phyloP scores from a whole-genome alignment of 2,329 filamentous ascomycete species.

The Dothideomycetes sp. region DNA sequence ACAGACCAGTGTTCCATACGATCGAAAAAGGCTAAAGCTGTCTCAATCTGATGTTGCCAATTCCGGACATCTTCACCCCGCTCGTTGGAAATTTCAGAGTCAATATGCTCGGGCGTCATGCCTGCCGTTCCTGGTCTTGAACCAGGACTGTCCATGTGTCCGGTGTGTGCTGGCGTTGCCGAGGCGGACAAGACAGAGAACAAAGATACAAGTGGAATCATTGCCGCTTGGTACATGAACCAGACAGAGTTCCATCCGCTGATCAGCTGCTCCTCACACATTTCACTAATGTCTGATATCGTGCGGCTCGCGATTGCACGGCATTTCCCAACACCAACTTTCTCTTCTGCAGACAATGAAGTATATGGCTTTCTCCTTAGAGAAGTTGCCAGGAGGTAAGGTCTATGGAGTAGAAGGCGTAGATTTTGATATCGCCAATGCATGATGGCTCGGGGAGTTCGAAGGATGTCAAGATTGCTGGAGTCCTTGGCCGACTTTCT shows the following conservation, averaged over 20 bases:
- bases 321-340: slow-evolving; percentile 57
- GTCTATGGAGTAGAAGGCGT: slow-evolving; percentile 64
- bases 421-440: slow-evolving; percentile 75
- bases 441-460: slow-evolving; percentile 62
- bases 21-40: slow-evolving; percentile 31
- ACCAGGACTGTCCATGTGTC: too few relatives aligned
- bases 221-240: slow-evolving; percentile 70
- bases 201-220: slow-evolving; percentile 66
- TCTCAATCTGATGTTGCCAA: slow-evolving; percentile 31
- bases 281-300: slow-evolving; percentile 60
- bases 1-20: slow-evolving; percentile 32
- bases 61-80: slow-evolving; percentile 28
- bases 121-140: too few relatives aligned
- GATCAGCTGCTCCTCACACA: slow-evolving; percentile 64
- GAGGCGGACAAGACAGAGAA: slow-evolving; percentile 32
- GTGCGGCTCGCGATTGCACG: slow-evolving; percentile 58
- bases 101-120: too few relatives aligned
- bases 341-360: slow-evolving; percentile 50
- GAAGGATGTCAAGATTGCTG: slow-evolving; percentile 58
- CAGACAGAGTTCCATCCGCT: slow-evolving; percentile 72
- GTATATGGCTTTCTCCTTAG: slow-evolving; percentile 41
- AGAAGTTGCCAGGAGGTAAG: slow-evolving; percentile 55
- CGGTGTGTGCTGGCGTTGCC: slow-evolving; percentile 1
- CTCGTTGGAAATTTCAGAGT: too few relatives aligned
- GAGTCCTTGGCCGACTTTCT: slow-evolving; percentile 32